Evolutionary conservation across 148 eudicot species (phyloP).

Genomic region (Cornus suecica): DNA sequence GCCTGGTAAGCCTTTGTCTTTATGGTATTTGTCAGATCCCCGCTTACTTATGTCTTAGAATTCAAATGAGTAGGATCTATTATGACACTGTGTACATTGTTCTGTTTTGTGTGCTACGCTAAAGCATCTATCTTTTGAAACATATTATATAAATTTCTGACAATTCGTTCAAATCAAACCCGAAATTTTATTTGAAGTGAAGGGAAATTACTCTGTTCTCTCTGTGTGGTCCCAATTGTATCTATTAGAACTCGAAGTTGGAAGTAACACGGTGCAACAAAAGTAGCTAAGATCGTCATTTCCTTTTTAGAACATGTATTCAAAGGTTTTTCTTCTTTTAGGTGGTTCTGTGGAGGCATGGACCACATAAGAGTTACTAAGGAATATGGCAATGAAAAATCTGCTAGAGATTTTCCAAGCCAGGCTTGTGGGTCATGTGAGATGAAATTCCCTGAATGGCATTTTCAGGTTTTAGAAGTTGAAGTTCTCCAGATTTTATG

Average conservation of each 20-base stretch:
- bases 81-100: neutral
- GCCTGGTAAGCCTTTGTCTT: slow-evolving; percentile 51
- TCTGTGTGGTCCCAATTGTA: neutral
- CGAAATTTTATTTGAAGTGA: neutral
- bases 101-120: neutral
- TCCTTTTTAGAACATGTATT: neutral
- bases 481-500: neutral
- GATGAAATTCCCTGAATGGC: neutral
- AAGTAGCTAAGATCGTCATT: neutral
- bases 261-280: neutral
- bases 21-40: neutral
- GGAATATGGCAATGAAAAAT: no score
- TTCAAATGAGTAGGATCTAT: neutral
- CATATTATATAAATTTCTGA: no score
- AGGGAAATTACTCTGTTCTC: neutral
- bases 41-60: neutral
- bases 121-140: neutral
- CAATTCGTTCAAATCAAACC: neutral
- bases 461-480: neutral
- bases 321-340: neutral
- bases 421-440: no score
- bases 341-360: no score
- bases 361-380: no score
- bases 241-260: neutral
- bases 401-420: no score